These are phyloP conservation scores for Syncephalis plumigaleata DNA, from an alignment of 371 early-diverging fungal genomes.

Conservation along the genomic window DNA sequence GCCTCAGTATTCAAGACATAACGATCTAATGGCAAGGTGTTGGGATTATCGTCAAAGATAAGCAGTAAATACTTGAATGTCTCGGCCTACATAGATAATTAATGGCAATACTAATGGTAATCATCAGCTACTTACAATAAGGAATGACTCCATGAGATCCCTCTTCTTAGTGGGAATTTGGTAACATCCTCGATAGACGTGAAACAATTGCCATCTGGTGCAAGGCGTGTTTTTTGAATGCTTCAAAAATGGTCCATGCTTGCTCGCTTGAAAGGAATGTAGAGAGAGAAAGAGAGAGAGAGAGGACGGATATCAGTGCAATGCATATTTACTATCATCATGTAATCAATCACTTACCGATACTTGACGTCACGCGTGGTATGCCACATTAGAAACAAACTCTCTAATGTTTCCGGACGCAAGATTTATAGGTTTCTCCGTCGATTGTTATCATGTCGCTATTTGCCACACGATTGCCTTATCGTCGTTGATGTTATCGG, in stretches of 20 bases:
- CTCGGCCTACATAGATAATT: constrained; percentile 50
- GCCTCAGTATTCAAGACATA: constrained; percentile 86
- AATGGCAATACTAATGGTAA: neutral
- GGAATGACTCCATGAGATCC: constrained; percentile 72
- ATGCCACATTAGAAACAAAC: constrained; percentile 66
- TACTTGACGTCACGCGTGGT: constrained; percentile 65
- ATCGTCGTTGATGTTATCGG: too few relatives aligned
- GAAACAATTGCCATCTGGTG: constrained; percentile 57
- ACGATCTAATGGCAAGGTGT: constrained; percentile 50
- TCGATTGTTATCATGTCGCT: constrained; percentile 42
- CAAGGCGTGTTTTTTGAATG: constrained; percentile 50
- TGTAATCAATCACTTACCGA: constrained; percentile 18
- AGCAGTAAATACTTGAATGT: constrained; percentile 91
- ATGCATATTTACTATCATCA: too few relatives aligned
- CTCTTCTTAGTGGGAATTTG: constrained; percentile 20
- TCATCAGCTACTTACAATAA: constrained; percentile 19
- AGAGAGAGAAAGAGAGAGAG: too few relatives aligned
- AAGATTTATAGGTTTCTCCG: constrained; percentile 47
- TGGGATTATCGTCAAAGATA: constrained; percentile 43
- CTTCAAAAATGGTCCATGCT: constrained; percentile 78
- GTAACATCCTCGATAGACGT: constrained; percentile 58
- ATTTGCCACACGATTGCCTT: constrained; percentile 16
- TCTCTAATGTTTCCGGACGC: constrained; percentile 83
- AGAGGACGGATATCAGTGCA: neutral
- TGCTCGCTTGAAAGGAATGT: constrained; percentile 60